Conservation (phyloP, 129 eudicot species). For the Lactuca sativa region DNA sequence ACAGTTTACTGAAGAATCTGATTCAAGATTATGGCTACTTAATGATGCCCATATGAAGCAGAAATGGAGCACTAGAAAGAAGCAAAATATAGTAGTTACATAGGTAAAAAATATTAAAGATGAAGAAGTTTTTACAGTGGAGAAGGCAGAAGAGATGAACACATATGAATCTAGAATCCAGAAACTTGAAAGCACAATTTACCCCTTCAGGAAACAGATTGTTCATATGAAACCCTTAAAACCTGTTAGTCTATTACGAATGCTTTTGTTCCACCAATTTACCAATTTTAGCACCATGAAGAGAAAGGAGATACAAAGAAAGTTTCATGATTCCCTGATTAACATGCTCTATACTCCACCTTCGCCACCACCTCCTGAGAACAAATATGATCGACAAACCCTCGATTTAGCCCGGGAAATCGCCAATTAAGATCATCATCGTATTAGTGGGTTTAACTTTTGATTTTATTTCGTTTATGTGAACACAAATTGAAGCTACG, state of each 20-base stretch:
- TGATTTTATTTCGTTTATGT: not conserved
- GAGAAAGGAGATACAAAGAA: slow-evolving; percentile 43
- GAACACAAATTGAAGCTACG: no score
- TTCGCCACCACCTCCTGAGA: slow-evolving; percentile 25
- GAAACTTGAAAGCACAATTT: not conserved
- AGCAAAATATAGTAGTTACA: slow-evolving; percentile 5
- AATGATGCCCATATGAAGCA: not conserved
- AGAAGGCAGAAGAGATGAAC: not conserved
- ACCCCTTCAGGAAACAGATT: not conserved
- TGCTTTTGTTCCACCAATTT: slow-evolving; percentile 1
- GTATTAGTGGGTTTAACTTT: slow-evolving; percentile 7
- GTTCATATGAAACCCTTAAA: slow-evolving; percentile 6
- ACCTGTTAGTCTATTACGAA: not conserved
- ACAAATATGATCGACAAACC: slow-evolving; percentile 18
- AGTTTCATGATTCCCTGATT: slow-evolving; percentile 57
- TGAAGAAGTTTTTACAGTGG: not conserved
- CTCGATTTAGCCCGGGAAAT: slow-evolving; percentile 19
- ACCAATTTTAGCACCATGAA: slow-evolving; percentile 15
- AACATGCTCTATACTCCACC: slow-evolving; percentile 65
- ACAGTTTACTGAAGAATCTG: not conserved
- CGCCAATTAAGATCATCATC: slow-evolving; percentile 30
- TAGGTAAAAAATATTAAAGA: not conserved
- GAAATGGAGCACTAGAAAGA: slow-evolving; percentile 7
- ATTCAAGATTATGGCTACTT: slow-evolving; percentile 21
- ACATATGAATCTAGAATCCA: slow-evolving; percentile 12